A percentile compares a stretch with the other conserved stretches of the same genome.
Conservation (phyloP, 108 stramenopile genomes). For the Pelagomonas calceolata region DNA sequence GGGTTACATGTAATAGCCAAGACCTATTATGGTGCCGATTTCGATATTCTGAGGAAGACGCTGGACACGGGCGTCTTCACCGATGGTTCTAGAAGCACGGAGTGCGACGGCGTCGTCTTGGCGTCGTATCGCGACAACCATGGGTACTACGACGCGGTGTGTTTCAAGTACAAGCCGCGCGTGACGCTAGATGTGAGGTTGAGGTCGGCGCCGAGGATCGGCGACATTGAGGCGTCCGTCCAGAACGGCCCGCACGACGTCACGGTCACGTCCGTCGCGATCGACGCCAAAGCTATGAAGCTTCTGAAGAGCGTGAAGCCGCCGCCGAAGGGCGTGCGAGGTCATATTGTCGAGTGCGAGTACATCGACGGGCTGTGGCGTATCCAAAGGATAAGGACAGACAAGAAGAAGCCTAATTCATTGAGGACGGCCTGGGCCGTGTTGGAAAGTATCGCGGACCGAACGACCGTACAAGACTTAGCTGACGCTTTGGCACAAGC, state of each 20-base stretch:
- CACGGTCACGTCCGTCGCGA: neutral
- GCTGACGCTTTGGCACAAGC: neutral
- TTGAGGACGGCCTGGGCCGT: slow-evolving; percentile 12
- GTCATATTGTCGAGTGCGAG: slow-evolving; percentile 12
- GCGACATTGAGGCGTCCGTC: neutral
- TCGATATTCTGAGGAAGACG: too few species aligned
- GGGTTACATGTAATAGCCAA: too few species aligned
- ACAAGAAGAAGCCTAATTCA: slow-evolving; percentile 10
- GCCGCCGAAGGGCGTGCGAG: neutral
- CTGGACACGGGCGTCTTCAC: too few species aligned
- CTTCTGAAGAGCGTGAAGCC: neutral
- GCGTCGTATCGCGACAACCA: slow-evolving; percentile 1
- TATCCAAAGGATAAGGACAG: neutral
- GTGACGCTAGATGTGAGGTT: neutral
- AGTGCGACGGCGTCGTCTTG: slow-evolving; percentile 13
- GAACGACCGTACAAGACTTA: slow-evolving; percentile 1
- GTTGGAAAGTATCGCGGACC: slow-evolving; percentile 13
- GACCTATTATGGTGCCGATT: too few species aligned
- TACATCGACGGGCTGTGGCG: slow-evolving; percentile 8
- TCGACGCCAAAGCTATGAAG: neutral
- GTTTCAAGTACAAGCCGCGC: slow-evolving; percentile 9
- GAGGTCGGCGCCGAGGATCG: neutral
- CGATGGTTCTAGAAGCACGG: neutral
- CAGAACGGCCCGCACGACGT: neutral
- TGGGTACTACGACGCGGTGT: slow-evolving; percentile 8